Evolutionary conservation across 306 rosid genomes (phyloP), one percentile per base, ranked within the genome.

Genomic region (Dalbergia oliveri): DNA sequence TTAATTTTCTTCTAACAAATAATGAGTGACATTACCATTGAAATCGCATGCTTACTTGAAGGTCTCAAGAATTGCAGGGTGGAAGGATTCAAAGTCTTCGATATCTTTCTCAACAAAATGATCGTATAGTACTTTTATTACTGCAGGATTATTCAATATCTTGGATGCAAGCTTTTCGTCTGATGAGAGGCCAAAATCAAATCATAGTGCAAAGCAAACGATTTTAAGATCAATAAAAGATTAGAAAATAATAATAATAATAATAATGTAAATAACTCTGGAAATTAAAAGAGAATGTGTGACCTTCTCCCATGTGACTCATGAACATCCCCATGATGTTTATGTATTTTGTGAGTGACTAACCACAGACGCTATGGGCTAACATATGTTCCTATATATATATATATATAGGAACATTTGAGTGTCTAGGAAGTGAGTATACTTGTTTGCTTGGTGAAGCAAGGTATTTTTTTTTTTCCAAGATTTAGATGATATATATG

Each of bases 261-360:
- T 11, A 23, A 6, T 50, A 26, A 51, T 34, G 23, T 26, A 78
- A 64, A 6, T n/a, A 56, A 60, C 16, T 23, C 16, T 2, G 64
- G 5, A 26, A 61, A 80, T 59, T 1, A 6, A 62, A 72, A 73
- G 5, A 75, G 19, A 75, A 80, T n/a, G 12, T 66, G 50, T 11
- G 45, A 89, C 92, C 94, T 80, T 75, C 86, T 69, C 76, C 84
- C 92, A 87, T 75, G 49, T 67, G 57, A 72, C 95, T 86, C 93
- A 70, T 82, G 13, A 81, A 0, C 74, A 77, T 7, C 16, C 93
- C 97, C 93, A 92, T 87, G 56, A 73, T 86, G 77, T 70, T 78
- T 37, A 69, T 74, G 63, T 34, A 37, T 54, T 43, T 49, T 74
- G 76, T 54, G 81, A 78, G 62, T 50, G 44, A 44, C 16, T 60